Evolutionary conservation across 2,329 filamentous ascomycete genomes (phyloP).

Genomic region (Clarireedia monteithiana): DNA sequence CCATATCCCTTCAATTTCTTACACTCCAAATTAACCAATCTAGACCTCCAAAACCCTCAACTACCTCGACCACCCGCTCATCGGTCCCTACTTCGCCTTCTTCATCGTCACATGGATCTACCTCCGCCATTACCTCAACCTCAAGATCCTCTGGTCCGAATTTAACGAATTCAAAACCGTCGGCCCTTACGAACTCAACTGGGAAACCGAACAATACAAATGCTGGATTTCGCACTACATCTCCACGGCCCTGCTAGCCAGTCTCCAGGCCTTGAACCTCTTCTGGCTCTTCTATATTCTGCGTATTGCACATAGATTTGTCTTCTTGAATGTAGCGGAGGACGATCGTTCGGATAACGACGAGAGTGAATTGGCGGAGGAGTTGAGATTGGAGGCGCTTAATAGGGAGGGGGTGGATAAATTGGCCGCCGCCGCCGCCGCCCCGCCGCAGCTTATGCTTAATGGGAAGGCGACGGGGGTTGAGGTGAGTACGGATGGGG

Average conservation of each 20-base stretch:
- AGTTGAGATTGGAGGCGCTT: slow-evolving; percentile 11
- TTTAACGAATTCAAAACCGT: slow-evolving; percentile 68
- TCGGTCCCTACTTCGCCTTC: slow-evolving; percentile 72
- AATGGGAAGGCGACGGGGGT: slow-evolving; percentile 11
- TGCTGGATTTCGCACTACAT: slow-evolving; percentile 62
- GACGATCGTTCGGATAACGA: slow-evolving; percentile 70
- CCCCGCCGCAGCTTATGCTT: slow-evolving; percentile 1
- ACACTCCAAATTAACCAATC: slow-evolving; percentile 1
- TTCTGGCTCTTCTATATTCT: slow-evolving; percentile 76
- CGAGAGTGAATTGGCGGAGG: slow-evolving; percentile 29
- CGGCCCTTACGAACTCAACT: slow-evolving; percentile 67
- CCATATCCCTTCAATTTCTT: not conserved
- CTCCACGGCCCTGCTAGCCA: slow-evolving; percentile 54
- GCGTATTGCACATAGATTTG: slow-evolving; percentile 64
- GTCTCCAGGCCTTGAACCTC: slow-evolving; percentile 66
- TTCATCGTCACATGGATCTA: slow-evolving; percentile 87
- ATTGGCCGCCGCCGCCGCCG: not conserved
- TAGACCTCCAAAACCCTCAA: slow-evolving; percentile 87
- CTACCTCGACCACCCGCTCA: slow-evolving; percentile 73
- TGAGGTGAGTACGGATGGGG: slow-evolving; percentile 6
- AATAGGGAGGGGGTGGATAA: slow-evolving; percentile 1
- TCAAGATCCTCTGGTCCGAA: slow-evolving; percentile 66
- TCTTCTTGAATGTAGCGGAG: slow-evolving; percentile 50
- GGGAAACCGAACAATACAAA: slow-evolving; percentile 71
- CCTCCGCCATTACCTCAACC: slow-evolving; percentile 76